Base-by-base conservation (phyloP, 495 filamentous ascomycete genomes). In the Penicillium angulare region DNA sequence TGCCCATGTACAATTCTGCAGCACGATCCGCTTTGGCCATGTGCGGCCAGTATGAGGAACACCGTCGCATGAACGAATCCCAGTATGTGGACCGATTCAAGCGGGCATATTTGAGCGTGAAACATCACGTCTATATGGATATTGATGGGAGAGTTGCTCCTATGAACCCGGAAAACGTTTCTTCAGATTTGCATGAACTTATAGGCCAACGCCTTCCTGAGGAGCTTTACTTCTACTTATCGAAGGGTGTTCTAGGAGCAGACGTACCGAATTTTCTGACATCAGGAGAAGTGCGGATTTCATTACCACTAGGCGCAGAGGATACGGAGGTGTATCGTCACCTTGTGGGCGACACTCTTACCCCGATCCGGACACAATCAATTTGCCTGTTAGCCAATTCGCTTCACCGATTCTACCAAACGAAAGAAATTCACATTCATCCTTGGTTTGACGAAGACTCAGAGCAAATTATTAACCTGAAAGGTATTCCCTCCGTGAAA, bases 181-280 rank as follows among this genome's bases (percentile, higher is more conserved):
- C 93, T 15, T 76, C 74, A 17, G 92, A 97, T 66, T 79, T 90
- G 53, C 88, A 93, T 67, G 86, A 92, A 56, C 88, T 97, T 62
- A 86, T 95, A 55, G 90, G 91, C 17, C 83, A 91, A 46, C 88
- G 90, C 26, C 77, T 99, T 13, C 91, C 95, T 2, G 84, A 91
- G 45, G 95, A 99, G 69, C 73, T 99, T 5, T 96, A 90, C 65
- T 87, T 88, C 64, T 97, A 99, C 59, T 79, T 97, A 26, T 89
- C 89, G 50, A 85, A 81, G 24, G 93, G 89, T 23, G 67, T 96
- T 13, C 79, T 96, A 49, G 83, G 89, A 6, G 77, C 90, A 2
- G 84, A 90, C 32, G 72, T 96, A 13, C 78, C 95, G 7, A 89
- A 87, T 60, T 91, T 84, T 79, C 77, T 95, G 43, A 86, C 86